Evolutionary conservation across 345 rosid species (phyloP), one percentile per base, ranked within the genome.

Genomic region (Hevea brasiliensis): DNA sequence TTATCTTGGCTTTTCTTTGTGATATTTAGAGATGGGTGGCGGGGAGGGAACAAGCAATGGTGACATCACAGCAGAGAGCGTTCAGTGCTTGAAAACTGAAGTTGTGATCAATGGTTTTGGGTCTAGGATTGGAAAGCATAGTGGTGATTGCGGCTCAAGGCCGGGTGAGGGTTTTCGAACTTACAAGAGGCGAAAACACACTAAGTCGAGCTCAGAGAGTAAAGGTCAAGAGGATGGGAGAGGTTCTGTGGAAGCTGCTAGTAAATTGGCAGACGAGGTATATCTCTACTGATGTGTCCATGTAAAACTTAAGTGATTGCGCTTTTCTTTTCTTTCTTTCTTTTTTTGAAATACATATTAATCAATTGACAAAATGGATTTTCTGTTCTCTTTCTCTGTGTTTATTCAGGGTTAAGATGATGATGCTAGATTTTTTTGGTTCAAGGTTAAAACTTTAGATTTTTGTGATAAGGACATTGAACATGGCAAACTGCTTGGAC

Each of bases 141-240:
- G 79, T 74, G 80, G 76, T 50, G 76, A 84, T 41, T 80, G 82
- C 41, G 79, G 84, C 71, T 85, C 88, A 1, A 79, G 81, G 29
- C 81, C 67, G 53, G 62, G 78, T 61, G 87, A 77, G 72, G 77
- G 75, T 47, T 42, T 91, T 24, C 87, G 71, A 66, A 89, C 90
- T 9, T 92, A 91, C 81, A 95, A 91, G 90, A 88, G 99, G 80
- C 84, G 94, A 37, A 91, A 79, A 83, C 77, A 58, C 47, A 74
- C 69, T 24, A 79, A 73, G 60, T 79, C 82, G 18, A 71, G 80
- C 74, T 83, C 88, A 9, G 86, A 73, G 61, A 61, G 77, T 24
- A 83, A 82, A 67, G 67, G 66, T 81, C 81, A 60, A 10, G 82
- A 70, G 61, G 81, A 79, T 64, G 82, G 71, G 56, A 83, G 77